phyloP scores from a whole-genome alignment of 1,284 basidiomycete genomes.

The Ceratobasidium sp. region DNA sequence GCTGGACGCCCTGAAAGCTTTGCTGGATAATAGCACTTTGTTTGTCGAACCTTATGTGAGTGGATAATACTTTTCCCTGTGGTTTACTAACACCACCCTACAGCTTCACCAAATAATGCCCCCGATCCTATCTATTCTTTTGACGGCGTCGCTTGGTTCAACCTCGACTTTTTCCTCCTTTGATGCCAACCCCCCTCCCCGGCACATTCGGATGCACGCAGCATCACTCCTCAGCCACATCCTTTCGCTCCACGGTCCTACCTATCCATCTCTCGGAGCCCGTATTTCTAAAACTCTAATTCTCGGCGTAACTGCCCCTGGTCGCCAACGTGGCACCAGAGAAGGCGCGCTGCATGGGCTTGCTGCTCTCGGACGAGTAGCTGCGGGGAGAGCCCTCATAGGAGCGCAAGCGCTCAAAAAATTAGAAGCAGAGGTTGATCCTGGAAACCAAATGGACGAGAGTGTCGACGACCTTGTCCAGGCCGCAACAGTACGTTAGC shows the following conservation, averaged over 20 bases:
- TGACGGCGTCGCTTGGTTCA: conserved; percentile 81
- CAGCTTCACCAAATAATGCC: conserved; percentile 97
- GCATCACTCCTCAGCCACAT: conserved; percentile 87
- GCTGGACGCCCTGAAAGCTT: conserved; percentile 83
- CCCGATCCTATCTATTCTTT: conserved; percentile 88
- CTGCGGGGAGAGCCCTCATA: conserved; percentile 31
- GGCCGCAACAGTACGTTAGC: conserved; percentile 21
- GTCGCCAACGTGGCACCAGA: conserved; percentile 72
- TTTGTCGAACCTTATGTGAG: conserved; percentile 97
- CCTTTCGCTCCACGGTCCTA: conserved; percentile 80
- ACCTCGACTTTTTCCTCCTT: conserved; percentile 53
- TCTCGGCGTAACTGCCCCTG: conserved; percentile 81
- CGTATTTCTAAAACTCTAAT: conserved; percentile 94
- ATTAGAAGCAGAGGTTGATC: conserved; percentile 24
- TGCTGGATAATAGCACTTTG: conserved; percentile 87
- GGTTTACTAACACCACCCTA: conserved; percentile 24
- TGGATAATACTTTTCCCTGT: conserved; percentile 50
- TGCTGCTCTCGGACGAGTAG: conserved; percentile 38
- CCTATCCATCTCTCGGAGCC: conserved; percentile 86
- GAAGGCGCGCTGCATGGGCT: conserved; percentile 90
- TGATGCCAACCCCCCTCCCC: conserved; percentile 66
- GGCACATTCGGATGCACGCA: conserved; percentile 79
- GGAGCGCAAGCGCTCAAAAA: conserved; percentile 37
- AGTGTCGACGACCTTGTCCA: conserved; percentile 37
- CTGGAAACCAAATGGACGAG: conserved; percentile 17